Evolutionary conservation across 1,139 yeast genomes (phyloP).

Genomic region (Yamadazyma diddensiae): DNA sequence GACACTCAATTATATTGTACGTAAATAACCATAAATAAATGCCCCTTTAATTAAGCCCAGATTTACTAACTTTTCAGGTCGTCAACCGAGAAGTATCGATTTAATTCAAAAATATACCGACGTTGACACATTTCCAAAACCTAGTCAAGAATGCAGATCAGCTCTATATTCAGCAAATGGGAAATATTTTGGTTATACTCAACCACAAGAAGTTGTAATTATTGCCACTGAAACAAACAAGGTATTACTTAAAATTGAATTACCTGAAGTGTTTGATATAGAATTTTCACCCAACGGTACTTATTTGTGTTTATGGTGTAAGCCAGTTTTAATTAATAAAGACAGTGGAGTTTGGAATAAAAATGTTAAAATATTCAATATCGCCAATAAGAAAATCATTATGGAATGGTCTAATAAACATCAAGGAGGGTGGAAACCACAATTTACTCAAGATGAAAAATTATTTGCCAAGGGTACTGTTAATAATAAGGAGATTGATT

Average conservation of each 20-base stretch:
- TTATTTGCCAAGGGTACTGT: slow-evolving; percentile 61
- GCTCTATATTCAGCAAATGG: slow-evolving; percentile 56
- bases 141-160: slow-evolving; percentile 39
- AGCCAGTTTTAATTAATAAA: slow-evolving; percentile 60
- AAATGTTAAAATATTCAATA: slow-evolving; percentile 74
- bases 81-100: slow-evolving; percentile 62
- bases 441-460: slow-evolving; percentile 77
- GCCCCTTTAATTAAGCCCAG: not conserved
- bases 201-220: slow-evolving; percentile 55
- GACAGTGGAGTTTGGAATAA: slow-evolving; percentile 70
- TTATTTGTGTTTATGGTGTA: slow-evolving; percentile 85
- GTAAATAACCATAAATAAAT: slow-evolving; percentile 15
- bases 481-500: slow-evolving; percentile 63
- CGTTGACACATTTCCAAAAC: slow-evolving; percentile 32
- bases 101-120: slow-evolving; percentile 51
- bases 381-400: slow-evolving; percentile 45
- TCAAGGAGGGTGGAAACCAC: slow-evolving; percentile 91
- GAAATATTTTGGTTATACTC: slow-evolving; percentile 53
- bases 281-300: slow-evolving; percentile 88
- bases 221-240: slow-evolving; percentile 36
- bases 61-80: slow-evolving; percentile 34
- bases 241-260: slow-evolving; percentile 41
- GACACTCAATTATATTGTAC: slow-evolving; percentile 43
- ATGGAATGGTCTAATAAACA: slow-evolving; percentile 75
- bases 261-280: slow-evolving; percentile 71